Evolutionary conservation across 192 early-diverging fungal species (phyloP), one percentile per base, ranked within the genome.

Genomic region (Coemansia sp.): DNA sequence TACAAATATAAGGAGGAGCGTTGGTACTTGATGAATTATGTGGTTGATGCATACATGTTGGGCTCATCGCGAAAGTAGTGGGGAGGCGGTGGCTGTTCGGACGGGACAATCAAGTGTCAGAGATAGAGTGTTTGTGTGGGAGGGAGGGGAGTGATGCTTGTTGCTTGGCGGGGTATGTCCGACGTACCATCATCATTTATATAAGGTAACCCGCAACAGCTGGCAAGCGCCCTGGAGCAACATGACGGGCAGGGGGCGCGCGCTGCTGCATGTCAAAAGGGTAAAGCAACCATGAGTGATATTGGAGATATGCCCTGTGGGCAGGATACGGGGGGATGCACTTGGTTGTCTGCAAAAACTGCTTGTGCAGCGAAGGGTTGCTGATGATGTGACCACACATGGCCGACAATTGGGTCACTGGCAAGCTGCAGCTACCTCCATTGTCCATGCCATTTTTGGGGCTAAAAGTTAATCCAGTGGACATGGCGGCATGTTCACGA

Each of bases 41-140:
- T 9, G 46, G 55, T n/a, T n/a, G 45, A 65, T 48, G 46, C n/a
- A 65, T 66, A 31, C 64, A 37, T 15, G 63, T 34, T 45, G 17
- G 23, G 29, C 29, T n/a, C 21, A 17, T 38, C 31, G 19, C 5
- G 21, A 66, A 66, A 53, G 32, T 19, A 27, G 25, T 27, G 25
- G 25, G 12, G 12, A 5, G 25, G 51, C 25, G 51, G 55, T 17
- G 9, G 23, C 53, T 34, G 55, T 25, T 51, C 10, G 0, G 25
- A 21, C 50, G 50, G 29, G 55, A 58, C 55, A 58, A 58, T 32
- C 29, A 31, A 32, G 12, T 58, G 15, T 34, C 31, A 17, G 31
- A 31, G 29, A 29, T 32, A 31, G 55, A 58, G 55, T 58, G 29
- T 4, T 32, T 32, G 55, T 27, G 25, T 27, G 25, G 25, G 25